Evolutionary conservation across 2,329 filamentous ascomycete species (phyloP).

Genomic region (Alternaria atra): DNA sequence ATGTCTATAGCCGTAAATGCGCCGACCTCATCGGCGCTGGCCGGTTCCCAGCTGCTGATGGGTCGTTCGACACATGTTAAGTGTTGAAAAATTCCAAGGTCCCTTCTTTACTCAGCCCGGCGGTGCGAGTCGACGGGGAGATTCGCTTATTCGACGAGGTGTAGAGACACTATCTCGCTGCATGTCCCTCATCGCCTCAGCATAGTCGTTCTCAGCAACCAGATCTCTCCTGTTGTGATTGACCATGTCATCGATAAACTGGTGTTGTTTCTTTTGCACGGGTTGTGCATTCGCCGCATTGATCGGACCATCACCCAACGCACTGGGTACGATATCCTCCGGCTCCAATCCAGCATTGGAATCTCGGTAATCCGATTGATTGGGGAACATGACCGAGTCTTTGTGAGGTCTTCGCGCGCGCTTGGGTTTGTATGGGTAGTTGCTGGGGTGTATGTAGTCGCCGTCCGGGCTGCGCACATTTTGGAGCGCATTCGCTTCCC

Average conservation of each 20-base stretch:
- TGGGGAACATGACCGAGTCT: constrained; percentile 36
- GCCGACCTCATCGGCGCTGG: background rate
- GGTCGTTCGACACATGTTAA: background rate
- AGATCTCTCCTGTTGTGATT: constrained; percentile 27
- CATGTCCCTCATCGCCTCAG: constrained; percentile 41
- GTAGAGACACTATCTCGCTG: constrained; percentile 23
- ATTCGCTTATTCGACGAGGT: constrained; percentile 7
- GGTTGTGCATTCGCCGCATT: constrained; percentile 23
- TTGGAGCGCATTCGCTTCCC: constrained; percentile 38
- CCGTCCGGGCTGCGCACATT: constrained; percentile 42
- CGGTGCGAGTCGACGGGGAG: constrained; percentile 2
- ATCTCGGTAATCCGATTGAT: constrained; percentile 21
- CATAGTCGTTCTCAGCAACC: constrained; percentile 40
- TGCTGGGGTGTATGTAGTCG: constrained; percentile 40
- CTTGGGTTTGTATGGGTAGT: constrained; percentile 38
- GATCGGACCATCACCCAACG: constrained; percentile 30
- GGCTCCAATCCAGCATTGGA: constrained; percentile 30
- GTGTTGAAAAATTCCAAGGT: background rate
- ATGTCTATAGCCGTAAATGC: background rate
- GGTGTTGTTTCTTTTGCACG: constrained; percentile 28
- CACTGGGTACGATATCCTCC: constrained; percentile 44
- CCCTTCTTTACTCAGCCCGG: constrained; percentile 7
- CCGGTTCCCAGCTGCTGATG: background rate
- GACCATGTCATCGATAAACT: constrained; percentile 30
- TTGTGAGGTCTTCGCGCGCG: constrained; percentile 33